Evolutionary conservation across 371 early-diverging fungal genomes (phyloP), one percentile per base, ranked within the genome.

Genomic region (Mycotypha africana): DNA sequence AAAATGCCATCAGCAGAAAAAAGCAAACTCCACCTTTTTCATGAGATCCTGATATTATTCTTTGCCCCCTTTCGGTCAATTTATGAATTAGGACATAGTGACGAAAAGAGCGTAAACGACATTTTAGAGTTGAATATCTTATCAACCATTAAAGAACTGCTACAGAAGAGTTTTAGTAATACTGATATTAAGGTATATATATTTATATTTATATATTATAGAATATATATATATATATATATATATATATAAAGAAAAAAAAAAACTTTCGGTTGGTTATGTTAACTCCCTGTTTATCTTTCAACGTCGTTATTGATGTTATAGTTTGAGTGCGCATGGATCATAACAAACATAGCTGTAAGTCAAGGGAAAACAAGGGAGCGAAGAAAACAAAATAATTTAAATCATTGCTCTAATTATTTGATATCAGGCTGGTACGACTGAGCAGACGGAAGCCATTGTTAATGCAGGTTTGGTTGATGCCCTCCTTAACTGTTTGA

Each of bases 271-370:
- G n/a, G n/a, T n/a, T n/a, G n/a, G n/a, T n/a, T n/a, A n/a, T n/a
- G n/a, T n/a, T n/a, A n/a, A n/a, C n/a, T n/a, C n/a, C n/a, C n/a
- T n/a, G n/a, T n/a, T n/a, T n/a, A n/a, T n/a, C n/a, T n/a, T n/a
- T n/a, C n/a, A n/a, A n/a, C n/a, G n/a, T n/a, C n/a, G n/a, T n/a
- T n/a, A n/a, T n/a, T n/a, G n/a, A n/a, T n/a, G n/a, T 4, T 34
- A 9, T 62, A 79, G 78, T 80, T 78, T 55, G 81, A 80, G 49
- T 68, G 67, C 20, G 72, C 78, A 2, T 80, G 81, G 81, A 76
- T 80, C 31, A 56, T 78, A 14, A 80, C 81, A 17, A 80, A 80
- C 42, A 76, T 80, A 38, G 81, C 78, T 30, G 81, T 73, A 67
- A 61, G 70, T 56, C 5, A 19, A 16, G 12, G 2, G 38, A 21